Evolutionary conservation across 495 filamentous ascomycete genomes (phyloP), one percentile per base, ranked within the genome.

Genomic region (Daldinia vernicosa): DNA sequence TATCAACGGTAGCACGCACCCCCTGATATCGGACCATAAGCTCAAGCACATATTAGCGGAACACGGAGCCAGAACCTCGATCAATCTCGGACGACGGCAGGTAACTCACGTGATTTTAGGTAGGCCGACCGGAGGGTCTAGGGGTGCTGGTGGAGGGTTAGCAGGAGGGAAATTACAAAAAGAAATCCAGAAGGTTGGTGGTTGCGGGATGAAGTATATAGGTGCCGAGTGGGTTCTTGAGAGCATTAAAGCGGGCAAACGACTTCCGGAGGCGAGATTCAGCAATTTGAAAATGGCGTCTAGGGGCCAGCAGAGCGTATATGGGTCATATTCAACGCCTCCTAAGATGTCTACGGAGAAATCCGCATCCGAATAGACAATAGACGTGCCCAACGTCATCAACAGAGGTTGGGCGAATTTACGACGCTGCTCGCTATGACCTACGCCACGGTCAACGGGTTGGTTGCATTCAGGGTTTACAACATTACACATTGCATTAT

Each of bases 31-130:
- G 0, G 94, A 99, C 80, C 92, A 97, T 77, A 89, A 87, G 74
- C 86, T 98, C 52, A 97, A 95, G 80, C 89, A 87, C 39, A 82
- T 97, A 30, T 83, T 98, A 22, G 87, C 85, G 9, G 80, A 87
- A 59, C 84, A 95, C 74, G 95, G 95, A 26, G 95, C 87, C 0
- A 81, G 75, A 33, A 81, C 93, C 45, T 87, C 92, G 3, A 83
- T 92, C 14, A 82, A 86, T 59, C 85, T 97, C 17, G 88, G 87
- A 5, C 86, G 93, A 9, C 86, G 88, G 22, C 84, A 84, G 37
- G 92, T 97, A 39, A 96, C 94, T 9, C 95, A 99, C 79, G 90
- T 98, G 64, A 91, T 99, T 58, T 72, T 98, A 15, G 93, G 91
- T 2, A 84, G 77, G 53, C 86, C 88, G n/a, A 61, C 74, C 35